These are phyloP conservation scores for Mycena pura DNA, from an alignment of 768 basidiomycete species.

Conservation along the genomic window DNA sequence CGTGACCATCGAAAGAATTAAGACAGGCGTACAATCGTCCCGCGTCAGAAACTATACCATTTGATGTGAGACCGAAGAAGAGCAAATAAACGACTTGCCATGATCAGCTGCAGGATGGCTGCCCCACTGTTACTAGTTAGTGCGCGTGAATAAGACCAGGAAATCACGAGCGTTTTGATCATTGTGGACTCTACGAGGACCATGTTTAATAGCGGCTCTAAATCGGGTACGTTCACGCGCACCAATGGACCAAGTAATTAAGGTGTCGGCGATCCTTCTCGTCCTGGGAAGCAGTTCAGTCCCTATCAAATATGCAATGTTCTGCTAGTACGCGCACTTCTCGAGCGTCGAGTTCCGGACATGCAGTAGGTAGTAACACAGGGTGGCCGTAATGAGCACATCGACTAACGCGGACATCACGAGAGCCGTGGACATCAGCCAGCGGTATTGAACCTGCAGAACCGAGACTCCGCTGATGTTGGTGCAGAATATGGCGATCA, in stretches of 20 bases:
- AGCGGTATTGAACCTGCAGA: not conserved
- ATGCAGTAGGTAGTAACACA: not conserved
- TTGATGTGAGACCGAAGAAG: not conserved
- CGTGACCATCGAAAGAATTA: not conserved
- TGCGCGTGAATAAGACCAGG: not conserved
- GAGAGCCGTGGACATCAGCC: not conserved
- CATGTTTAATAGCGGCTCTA: not conserved
- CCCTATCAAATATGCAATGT: not conserved
- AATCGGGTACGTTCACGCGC: not conserved
- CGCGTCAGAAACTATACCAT: not conserved
- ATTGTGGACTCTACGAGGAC: not conserved
- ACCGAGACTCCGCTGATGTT: not conserved
- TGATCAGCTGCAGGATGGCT: not conserved
- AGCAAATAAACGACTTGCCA: not conserved
- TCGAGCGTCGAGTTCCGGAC: not conserved
- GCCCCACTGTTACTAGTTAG: no score
- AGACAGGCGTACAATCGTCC: not conserved
- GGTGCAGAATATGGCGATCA: not conserved
- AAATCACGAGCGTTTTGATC: not conserved
- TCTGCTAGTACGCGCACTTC: no score
- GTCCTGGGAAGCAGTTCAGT: not conserved
- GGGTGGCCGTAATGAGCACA: not conserved
- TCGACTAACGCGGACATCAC: not conserved
- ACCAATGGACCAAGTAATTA: constrained; percentile 1
- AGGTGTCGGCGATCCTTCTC: not conserved